Percentiles rank a stretch among this genome's conserved stretches.
phyloP scores from a whole-genome alignment of 73 alveolate genomes.

The Urostyla sp. region DNA sequence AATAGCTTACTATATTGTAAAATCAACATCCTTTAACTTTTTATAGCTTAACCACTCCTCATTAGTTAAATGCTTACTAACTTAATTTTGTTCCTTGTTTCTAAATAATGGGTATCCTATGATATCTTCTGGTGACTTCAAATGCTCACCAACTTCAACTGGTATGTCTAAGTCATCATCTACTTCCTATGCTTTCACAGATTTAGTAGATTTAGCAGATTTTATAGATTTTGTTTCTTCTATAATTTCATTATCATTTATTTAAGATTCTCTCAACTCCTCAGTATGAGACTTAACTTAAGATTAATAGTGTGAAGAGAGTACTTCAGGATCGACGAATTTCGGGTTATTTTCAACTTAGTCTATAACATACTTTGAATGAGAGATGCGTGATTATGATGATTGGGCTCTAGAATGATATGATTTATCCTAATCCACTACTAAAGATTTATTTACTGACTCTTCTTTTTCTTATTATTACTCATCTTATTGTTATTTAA shows the following conservation, averaged over 20 bases:
- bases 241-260: background rate
- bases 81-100: slow-evolving; percentile 28
- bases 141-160: slow-evolving; percentile 13
- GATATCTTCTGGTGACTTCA: slow-evolving; percentile 43
- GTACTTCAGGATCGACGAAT: background rate
- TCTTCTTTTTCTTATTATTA: background rate
- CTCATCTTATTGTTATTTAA: background rate
- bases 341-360: background rate
- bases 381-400: too few species aligned
- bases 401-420: background rate
- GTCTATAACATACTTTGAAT: background rate
- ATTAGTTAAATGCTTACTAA: slow-evolving; percentile 53
- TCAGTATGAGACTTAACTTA: background rate
- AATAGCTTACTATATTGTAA: slow-evolving; percentile 53
- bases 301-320: background rate
- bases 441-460: background rate
- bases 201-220: background rate
- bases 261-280: background rate
- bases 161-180: slow-evolving; percentile 37
- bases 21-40: slow-evolving; percentile 42
- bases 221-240: background rate
- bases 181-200: slow-evolving; percentile 24
- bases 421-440: background rate
- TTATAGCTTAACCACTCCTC: slow-evolving; percentile 43
- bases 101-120: slow-evolving; percentile 57